These are phyloP conservation scores for Hamiltosporidium tvaerminnensis DNA, from an alignment of 371 early-diverging fungal genomes.

Conservation along the genomic window DNA sequence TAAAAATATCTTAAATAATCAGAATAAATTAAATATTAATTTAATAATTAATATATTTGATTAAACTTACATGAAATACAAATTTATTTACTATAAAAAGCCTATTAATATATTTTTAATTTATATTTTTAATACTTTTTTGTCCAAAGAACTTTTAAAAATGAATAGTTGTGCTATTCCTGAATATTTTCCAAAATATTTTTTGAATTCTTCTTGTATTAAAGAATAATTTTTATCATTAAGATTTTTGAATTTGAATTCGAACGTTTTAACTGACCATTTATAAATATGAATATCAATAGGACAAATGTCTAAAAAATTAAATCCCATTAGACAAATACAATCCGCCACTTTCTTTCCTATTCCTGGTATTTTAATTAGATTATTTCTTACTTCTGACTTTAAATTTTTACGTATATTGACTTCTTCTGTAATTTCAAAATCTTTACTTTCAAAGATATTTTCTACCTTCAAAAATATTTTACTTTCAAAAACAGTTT, in stretches of 20 bases:
- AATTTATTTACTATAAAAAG: too few relatives aligned
- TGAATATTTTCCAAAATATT: slow-evolving; percentile 34
- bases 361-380: slow-evolving; percentile 30
- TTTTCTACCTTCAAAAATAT: too few relatives aligned
- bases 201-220: slow-evolving; percentile 25
- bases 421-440: too few relatives aligned
- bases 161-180: slow-evolving; percentile 41
- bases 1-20: too few relatives aligned
- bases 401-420: too few relatives aligned
- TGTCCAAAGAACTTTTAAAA: slow-evolving; percentile 17
- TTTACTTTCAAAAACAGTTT: too few relatives aligned
- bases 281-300: slow-evolving; percentile 43
- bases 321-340: slow-evolving; percentile 33
- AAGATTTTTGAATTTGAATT: slow-evolving; percentile 7
- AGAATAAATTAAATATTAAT: too few relatives aligned
- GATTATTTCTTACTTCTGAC: neutral
- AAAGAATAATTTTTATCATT: neutral
- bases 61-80: too few relatives aligned
- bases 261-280: slow-evolving; percentile 11
- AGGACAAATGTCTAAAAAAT: slow-evolving; percentile 32
- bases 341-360: slow-evolving; percentile 49
- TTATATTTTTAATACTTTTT: neutral
- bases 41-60: too few relatives aligned
- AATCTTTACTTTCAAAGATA: too few relatives aligned
- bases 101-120: too few relatives aligned